Conservation (phyloP, 768 basidiomycete species). For the Suillus tomentosus region DNA sequence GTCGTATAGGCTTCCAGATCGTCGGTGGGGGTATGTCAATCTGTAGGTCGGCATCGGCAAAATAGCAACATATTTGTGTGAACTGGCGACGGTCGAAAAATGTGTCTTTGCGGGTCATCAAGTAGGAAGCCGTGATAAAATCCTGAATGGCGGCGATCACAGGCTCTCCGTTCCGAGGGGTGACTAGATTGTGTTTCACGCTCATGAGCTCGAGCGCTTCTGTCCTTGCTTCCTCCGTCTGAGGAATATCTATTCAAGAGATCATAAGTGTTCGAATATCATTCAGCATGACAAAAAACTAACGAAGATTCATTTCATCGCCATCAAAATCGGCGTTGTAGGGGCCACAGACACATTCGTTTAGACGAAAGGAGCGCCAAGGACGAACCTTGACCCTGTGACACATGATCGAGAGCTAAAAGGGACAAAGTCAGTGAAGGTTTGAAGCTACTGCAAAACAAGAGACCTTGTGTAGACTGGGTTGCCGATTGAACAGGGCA, state of each 20-base stretch:
- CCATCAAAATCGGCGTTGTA: conserved; percentile 99
- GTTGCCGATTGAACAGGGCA: conserved; percentile 97
- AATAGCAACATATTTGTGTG: conserved; percentile 94
- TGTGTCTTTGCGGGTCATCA: conserved; percentile 88
- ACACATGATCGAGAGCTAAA: conserved; percentile 95
- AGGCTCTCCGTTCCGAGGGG: conserved; percentile 97
- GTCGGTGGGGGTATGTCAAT: conserved; percentile 96
- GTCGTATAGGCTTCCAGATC: conserved; percentile 86
- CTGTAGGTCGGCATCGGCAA: conserved; percentile 87
- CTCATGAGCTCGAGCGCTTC: conserved; percentile 98
- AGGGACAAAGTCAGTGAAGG: conserved; percentile 12
- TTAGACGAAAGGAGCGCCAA: conserved; percentile 95
- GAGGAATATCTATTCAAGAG: conserved; percentile 78
- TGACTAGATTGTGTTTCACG: conserved; percentile 95
- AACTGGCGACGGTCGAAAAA: conserved; percentile 95
- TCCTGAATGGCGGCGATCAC: conserved; percentile 99
- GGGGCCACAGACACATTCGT: conserved; percentile 98
- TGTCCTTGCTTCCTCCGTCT: conserved; percentile 97
- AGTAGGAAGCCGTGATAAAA: conserved; percentile 98
- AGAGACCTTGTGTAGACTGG: conserved; percentile 90
- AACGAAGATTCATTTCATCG: conserved; percentile 99
- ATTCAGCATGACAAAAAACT: conserved; percentile 28
- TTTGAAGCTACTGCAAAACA: not conserved
- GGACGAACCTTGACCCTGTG: conserved; percentile 95
- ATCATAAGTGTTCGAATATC: conserved; percentile 2